Evolutionary conservation across 2,329 filamentous ascomycete species (phyloP).

Genomic region (Lecanosticta acicola): DNA sequence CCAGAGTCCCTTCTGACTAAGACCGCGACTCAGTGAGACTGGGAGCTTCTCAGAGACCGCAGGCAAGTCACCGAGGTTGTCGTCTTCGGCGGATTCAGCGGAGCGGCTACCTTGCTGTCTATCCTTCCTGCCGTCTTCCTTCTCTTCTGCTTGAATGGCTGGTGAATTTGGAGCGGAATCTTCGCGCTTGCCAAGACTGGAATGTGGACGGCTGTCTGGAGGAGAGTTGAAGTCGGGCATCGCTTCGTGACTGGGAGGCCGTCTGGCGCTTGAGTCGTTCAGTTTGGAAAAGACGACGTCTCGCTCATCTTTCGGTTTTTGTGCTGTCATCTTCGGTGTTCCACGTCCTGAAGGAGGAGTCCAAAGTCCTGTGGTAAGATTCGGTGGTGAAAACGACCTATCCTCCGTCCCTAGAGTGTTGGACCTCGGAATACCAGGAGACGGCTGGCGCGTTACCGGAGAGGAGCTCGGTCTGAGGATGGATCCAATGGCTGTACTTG

Average conservation of each 20-base stretch:
- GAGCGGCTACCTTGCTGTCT: conserved; percentile 7
- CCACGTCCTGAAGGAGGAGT: conserved; percentile 27
- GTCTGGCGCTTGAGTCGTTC: conserved; percentile 9
- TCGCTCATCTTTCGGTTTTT: conserved; percentile 21
- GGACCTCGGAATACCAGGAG: conserved; percentile 17
- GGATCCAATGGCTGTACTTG: conserved; percentile 20
- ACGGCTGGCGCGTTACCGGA: conserved; percentile 22
- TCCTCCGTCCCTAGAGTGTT: conserved; percentile 21
- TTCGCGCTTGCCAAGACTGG: conserved; percentile 6
- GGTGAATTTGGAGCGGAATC: conserved; percentile 1
- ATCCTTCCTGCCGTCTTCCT: too few species aligned
- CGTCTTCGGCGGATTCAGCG: conserved; percentile 12
- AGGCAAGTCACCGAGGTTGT: conserved; percentile 16
- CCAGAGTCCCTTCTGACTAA: conserved; percentile 40
- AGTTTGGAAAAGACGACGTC: conserved; percentile 10
- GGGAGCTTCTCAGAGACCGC: conserved; percentile 17
- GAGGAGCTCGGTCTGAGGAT: conserved; percentile 18
- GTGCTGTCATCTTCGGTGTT: conserved; percentile 19
- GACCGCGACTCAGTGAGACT: conserved; percentile 18
- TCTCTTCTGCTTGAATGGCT: conserved; percentile 6
- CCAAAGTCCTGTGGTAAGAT: conserved; percentile 11
- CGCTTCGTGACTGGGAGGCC: conserved; percentile 25
- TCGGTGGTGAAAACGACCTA: conserved; percentile 31
- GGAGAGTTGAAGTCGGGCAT: conserved; percentile 31
- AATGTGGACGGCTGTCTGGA: conserved; percentile 18